Evolutionary conservation across 2,329 filamentous ascomycete species (phyloP), one percentile per base, ranked within the genome.

Genomic region (Pezicula neosporulosa): DNA sequence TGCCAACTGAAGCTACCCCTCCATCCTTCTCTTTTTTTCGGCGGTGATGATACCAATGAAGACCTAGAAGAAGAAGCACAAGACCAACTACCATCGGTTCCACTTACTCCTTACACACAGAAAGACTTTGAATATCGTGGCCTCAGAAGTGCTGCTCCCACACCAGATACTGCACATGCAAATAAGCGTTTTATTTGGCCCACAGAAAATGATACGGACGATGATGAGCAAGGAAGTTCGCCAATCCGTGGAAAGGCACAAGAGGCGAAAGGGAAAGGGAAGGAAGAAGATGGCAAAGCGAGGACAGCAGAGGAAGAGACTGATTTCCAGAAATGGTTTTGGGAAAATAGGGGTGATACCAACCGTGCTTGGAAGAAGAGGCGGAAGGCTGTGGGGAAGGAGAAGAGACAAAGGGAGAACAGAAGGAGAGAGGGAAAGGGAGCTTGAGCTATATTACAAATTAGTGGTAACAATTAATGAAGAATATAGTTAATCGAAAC

Each of bases 81-180:
- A 2, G 67, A 73, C 9, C 66, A 70, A 55, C 60, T 65, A 47
- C 58, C 44, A 24, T 28, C 45, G 50, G 58, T 74, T 4, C 92
- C 91, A 12, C 83, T 90, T 69, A 97, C 93, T 0, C 93, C 93
- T 0, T 96, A 85, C 66, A 90, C 89, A 1, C 83, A 85, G 56
- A 81, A 85, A 59, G 93, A 97, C 59, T 75, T 93, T 28, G 86
- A 90, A 60, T 83, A 77, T 71, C 81, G 91, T 55, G 82, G 81
- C 47, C 66, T 89, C n/a, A 81, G 94, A 50, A 97, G 91, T 66
- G 91, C 91, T 6, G 94, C 94, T 2, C 94, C 94, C 0, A 99
- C 94, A 0, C 94, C 94, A 0, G 94, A 99, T 65, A 97, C 94
- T 0, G 90, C 90, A 2, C 84, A 91, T 53, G 84, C 89, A 2